Conservation (phyloP, 768 basidiomycete genomes). For the Podaxis sp. region DNA sequence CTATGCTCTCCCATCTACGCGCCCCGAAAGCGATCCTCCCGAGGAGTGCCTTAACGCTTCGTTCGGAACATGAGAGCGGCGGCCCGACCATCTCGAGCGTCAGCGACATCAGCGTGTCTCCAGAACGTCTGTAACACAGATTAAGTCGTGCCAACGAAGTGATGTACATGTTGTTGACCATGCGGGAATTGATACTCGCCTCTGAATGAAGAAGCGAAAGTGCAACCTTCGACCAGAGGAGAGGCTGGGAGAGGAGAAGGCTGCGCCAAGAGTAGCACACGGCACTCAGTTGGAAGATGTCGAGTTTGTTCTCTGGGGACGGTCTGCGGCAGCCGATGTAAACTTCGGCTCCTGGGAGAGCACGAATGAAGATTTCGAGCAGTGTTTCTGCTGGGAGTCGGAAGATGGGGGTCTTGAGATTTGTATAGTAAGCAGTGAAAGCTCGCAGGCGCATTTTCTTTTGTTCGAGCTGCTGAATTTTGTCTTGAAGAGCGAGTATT, state of each 20-base stretch:
- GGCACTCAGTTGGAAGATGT: background rate
- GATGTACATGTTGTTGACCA: background rate
- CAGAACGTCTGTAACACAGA: background rate
- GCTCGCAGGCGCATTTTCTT: background rate
- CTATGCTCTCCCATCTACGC: background rate
- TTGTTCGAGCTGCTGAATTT: background rate
- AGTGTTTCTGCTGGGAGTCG: background rate
- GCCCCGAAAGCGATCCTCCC: background rate
- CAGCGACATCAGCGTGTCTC: background rate
- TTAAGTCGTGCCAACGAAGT: background rate
- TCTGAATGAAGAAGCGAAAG: constrained; percentile 1
- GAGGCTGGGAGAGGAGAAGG: background rate
- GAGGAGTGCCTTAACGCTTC: background rate
- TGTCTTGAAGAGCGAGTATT: background rate
- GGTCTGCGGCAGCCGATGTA: background rate
- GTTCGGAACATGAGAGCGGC: background rate
- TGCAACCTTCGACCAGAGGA: constrained; percentile 1
- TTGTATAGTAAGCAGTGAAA: background rate
- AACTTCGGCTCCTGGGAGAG: background rate
- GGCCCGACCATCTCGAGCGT: background rate
- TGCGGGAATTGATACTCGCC: background rate
- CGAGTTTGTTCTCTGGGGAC: background rate
- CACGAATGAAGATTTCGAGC: background rate
- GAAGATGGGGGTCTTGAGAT: background rate
- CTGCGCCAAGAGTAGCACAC: constrained; percentile 1